phyloP scores from a whole-genome alignment of 371 early-diverging fungal genomes.

The Apophysomyces ossiformis region DNA sequence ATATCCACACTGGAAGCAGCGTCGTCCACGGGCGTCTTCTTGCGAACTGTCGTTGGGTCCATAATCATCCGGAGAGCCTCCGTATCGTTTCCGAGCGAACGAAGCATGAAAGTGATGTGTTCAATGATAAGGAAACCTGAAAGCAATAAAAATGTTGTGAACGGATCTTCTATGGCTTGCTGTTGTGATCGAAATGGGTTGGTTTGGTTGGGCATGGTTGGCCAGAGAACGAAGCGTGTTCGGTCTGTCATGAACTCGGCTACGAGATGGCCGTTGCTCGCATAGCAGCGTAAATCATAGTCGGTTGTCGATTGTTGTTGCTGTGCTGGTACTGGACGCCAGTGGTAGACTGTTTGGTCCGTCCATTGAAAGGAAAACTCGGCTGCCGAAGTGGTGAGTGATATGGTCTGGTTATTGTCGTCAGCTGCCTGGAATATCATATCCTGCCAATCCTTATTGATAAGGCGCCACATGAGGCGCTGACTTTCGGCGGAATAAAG shows the following conservation, averaged over 20 bases:
- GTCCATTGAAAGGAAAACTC: constrained; percentile 24
- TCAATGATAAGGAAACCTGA: constrained; percentile 36
- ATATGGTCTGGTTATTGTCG: constrained; percentile 9
- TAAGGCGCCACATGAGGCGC: constrained; percentile 29
- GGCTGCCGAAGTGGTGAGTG: constrained; percentile 32
- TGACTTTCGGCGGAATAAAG: constrained; percentile 24
- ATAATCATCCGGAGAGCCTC: constrained; percentile 37
- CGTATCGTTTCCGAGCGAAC: constrained; percentile 34
- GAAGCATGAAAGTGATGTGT: constrained; percentile 25
- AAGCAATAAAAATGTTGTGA: constrained; percentile 31
- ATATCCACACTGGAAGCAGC: constrained; percentile 23
- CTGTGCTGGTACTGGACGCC: constrained; percentile 21
- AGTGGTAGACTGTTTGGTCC: constrained; percentile 18
- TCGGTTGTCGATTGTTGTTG: constrained; percentile 15
- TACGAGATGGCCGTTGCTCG: constrained; percentile 13
- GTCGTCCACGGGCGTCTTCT: constrained; percentile 7
- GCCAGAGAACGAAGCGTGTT: constrained; percentile 9
- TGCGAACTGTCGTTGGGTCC: constrained; percentile 9
- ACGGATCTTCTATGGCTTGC: constrained; percentile 20
- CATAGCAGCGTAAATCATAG: constrained; percentile 18
- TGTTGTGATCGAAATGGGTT: constrained; percentile 15
- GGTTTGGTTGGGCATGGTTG: constrained; percentile 10
- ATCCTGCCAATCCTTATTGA: constrained; percentile 35
- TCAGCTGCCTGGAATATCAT: constrained; percentile 23
- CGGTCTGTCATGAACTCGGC: constrained; percentile 17